Base-by-base conservation (phyloP, 371 early-diverging fungal species). In the Actinomucor elegans region DNA sequence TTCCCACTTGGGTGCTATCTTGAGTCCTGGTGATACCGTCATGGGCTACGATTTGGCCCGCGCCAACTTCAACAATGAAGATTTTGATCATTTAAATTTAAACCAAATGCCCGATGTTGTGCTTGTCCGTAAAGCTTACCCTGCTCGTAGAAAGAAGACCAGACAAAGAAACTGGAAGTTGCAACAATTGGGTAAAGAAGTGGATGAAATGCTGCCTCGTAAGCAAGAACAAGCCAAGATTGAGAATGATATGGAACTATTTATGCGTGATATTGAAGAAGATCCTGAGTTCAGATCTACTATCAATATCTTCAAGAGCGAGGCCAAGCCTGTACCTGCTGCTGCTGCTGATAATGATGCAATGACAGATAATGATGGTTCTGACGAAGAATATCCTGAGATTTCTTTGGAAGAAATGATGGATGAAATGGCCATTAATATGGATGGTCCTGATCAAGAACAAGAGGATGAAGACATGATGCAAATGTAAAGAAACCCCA, bases 221-320 rank as follows among this genome's bases (percentile, higher is more conserved):
- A 87, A 87, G 57, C 85, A 84, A 61, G 92, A 89, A 29, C 74
- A 79, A 64, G 85, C 86, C 42, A 81, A 81, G 63, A 79, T 82
- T 53, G 90, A 91, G 61, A 71, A 80, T 37, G 95, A 94, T 48
- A 88, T 86, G 65, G 95, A 94, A 64, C 54, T 87, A 72, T 95
- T 95, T 79, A 80, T 94, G 85, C 84, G 92, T 58, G 98, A 98
- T 73, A 79, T 98, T 46, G 97, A 98, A 75, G 97, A 96, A 78
- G 97, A 97, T 81, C 82, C 90, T 21, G 97, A 98, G 73, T 83
- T 97, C 64, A 85, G 98, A 58, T 86, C 90, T 44, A 91, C 87
- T 63, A 79, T 97, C 64, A 94, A 97, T 54, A 83, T 97, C 48
- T 98, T 93, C 83, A 95, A 93, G 77, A 56, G 59, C 60, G 58